phyloP scores from a whole-genome alignment of 805 yeast genomes.

The Yamadazyma philogaea region DNA sequence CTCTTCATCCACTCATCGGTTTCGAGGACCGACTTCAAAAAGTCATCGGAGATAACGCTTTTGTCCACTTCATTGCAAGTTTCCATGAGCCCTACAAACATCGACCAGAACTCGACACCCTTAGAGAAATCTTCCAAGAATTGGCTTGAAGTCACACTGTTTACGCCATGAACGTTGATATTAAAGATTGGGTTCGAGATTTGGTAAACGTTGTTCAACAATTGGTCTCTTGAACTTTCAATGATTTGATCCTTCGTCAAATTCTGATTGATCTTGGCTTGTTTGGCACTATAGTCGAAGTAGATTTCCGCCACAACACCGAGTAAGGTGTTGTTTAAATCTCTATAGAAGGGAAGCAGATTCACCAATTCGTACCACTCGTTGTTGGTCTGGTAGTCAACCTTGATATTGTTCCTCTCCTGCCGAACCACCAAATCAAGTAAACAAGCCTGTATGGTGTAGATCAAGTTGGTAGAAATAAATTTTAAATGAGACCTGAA shows the following conservation, averaged over 20 bases:
- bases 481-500: conserved; percentile 64
- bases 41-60: conserved; percentile 23
- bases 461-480: conserved; percentile 48
- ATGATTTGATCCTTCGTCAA: conserved; percentile 25
- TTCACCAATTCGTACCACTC: conserved; percentile 60
- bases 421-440: conserved; percentile 48
- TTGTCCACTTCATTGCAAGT: conserved; percentile 26
- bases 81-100: conserved; percentile 27
- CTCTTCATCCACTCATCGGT: conserved; percentile 32
- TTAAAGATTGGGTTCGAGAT: conserved; percentile 36
- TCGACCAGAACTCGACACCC: conserved; percentile 36
- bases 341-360: conserved; percentile 58
- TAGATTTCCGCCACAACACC: conserved; percentile 59
- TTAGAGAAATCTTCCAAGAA: conserved; percentile 27
- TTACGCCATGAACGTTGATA: conserved; percentile 40
- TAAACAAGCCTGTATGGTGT: conserved; percentile 51
- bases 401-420: conserved; percentile 47
- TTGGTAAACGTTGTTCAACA: conserved; percentile 36
- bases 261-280: conserved; percentile 20
- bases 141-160: conserved; percentile 33
- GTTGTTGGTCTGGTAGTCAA: conserved; percentile 33
- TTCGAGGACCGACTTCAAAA: conserved; percentile 20
- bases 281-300: conserved; percentile 41
- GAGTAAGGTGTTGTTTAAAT: conserved; percentile 57
- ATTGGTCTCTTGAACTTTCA: conserved; percentile 27